Evolutionary conservation across 129 eudicot species (phyloP).

Genomic region (Flaveria linearis): DNA sequence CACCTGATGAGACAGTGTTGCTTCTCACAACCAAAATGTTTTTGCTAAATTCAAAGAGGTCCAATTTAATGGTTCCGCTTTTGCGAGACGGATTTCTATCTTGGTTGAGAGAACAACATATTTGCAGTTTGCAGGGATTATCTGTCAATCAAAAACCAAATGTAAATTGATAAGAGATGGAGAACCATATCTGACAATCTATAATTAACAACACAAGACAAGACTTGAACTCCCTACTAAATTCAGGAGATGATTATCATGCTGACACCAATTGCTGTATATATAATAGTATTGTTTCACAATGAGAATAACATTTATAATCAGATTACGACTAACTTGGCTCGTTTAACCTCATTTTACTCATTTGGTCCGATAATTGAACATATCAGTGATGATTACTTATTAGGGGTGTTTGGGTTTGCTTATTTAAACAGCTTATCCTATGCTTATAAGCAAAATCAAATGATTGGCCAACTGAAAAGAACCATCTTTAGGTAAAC

Average conservation of each 20-base stretch:
- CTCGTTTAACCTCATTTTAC: background rate
- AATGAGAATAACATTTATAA: background rate
- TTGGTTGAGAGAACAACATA: constrained; percentile 74
- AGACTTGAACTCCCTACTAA: background rate
- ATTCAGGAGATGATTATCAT: background rate
- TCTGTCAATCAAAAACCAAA: constrained; percentile 41
- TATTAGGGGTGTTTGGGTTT: too few relatives aligned
- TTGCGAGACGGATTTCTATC: constrained; percentile 82
- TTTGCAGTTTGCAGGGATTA: constrained; percentile 70
- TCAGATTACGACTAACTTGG: background rate
- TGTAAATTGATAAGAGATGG: background rate
- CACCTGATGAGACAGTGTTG: constrained; percentile 49
- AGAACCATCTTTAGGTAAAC: too few relatives aligned
- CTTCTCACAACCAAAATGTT: constrained; percentile 42
- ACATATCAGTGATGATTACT: too few relatives aligned
- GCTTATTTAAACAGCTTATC: background rate
- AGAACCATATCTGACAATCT: background rate
- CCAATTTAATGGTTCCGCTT: constrained; percentile 73
- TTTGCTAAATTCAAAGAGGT: constrained; percentile 60
- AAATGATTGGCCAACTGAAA: background rate
- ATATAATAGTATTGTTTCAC: background rate
- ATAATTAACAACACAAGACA: background rate
- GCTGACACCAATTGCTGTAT: background rate
- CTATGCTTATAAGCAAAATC: background rate
- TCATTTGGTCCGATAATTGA: too few relatives aligned